Conservation (phyloP, 352 stramenopile genomes). For the Globisporangium acanthophoron region DNA sequence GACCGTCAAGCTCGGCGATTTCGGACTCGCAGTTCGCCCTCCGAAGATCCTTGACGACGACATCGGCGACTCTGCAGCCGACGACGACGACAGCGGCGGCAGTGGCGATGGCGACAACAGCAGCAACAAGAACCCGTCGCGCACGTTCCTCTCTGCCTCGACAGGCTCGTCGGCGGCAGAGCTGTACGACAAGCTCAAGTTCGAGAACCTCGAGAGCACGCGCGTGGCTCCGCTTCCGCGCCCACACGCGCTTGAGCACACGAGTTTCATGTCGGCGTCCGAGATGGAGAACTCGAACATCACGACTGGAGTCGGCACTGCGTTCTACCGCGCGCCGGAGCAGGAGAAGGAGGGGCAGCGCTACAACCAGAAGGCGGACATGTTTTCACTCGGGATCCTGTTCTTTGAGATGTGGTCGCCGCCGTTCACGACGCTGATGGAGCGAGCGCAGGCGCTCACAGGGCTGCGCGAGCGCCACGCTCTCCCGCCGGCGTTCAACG, state of each 20-base stretch:
- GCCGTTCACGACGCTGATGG: conserved; percentile 89
- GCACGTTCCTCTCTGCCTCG: conserved; percentile 39
- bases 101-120: not conserved
- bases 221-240: conserved; percentile 18
- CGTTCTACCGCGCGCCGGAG: conserved; percentile 94
- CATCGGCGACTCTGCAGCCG: conserved; percentile 18
- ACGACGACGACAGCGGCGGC: conserved; percentile 11
- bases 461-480: conserved; percentile 70
- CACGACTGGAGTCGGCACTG: conserved; percentile 92
- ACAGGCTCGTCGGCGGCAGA: conserved; percentile 65
- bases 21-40: conserved; percentile 89
- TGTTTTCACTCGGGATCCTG: conserved; percentile 94
- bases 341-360: conserved; percentile 85
- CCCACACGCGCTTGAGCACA: conserved; percentile 19
- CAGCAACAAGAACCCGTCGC: conserved; percentile 7
- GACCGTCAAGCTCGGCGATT: conserved; percentile 92
- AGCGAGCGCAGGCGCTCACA: conserved; percentile 75
- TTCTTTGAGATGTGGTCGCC: conserved; percentile 96
- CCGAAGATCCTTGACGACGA: conserved; percentile 50
- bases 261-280: conserved; percentile 44
- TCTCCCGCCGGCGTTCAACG: conserved; percentile 39
- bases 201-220: conserved; percentile 68
- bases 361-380: conserved; percentile 91
- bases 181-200: conserved; percentile 56
- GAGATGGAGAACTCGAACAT: conserved; percentile 67